Evolutionary conservation across 2,329 filamentous ascomycete species (phyloP), one percentile per base, ranked within the genome.

Genomic region (Rutstroemia sp.): DNA sequence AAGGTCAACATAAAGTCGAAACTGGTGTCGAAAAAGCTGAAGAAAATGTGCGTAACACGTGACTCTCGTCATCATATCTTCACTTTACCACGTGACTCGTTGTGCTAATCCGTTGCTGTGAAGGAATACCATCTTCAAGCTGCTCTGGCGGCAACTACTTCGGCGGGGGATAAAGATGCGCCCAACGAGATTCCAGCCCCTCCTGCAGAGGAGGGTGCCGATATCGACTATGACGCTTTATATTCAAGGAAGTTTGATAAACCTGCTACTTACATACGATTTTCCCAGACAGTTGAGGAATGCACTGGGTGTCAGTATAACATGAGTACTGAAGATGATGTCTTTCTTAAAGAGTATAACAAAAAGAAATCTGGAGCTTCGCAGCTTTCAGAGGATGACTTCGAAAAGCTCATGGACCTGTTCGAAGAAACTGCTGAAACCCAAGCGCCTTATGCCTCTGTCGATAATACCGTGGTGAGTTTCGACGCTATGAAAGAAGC

Each of bases 201-300:
- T 60, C 83, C 83, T 65, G 81, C 83, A 14, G 72, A 83, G 68
- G 76, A 83, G 73, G 84, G 80, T 66, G 57, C 75, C 62, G 75
- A 78, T 63, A 77, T 92, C 73, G 82, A 89, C 73, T 99, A 96
- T 85, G 89, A 95, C 73, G 82, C 87, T 67, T 81, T 96, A 65
- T 97, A 97, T 70, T 82, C 87, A 50, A 83, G 82, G 62, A 76
- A 78, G 57, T 96, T 92, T 73, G 81, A 85, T 67, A 87, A 95
- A 72, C 91, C 94, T 52, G 84, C 86, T 60, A 94, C 92, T 60
- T 97, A 97, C 73, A 96, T 99, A 70, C 90, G 92, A 63, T 97
- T 95, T 75, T 97, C 94, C 62, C 92, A 95, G 64, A 99, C 94
- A 2, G 92, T 99, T 60, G 94, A 99, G 74, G 94, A 99, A 73